A percentile compares a stretch with the other conserved stretches of the same genome.
These are phyloP conservation scores for Eucalyptus rudis DNA, from an alignment of 345 rosid genomes.

Conservation along the genomic window DNA sequence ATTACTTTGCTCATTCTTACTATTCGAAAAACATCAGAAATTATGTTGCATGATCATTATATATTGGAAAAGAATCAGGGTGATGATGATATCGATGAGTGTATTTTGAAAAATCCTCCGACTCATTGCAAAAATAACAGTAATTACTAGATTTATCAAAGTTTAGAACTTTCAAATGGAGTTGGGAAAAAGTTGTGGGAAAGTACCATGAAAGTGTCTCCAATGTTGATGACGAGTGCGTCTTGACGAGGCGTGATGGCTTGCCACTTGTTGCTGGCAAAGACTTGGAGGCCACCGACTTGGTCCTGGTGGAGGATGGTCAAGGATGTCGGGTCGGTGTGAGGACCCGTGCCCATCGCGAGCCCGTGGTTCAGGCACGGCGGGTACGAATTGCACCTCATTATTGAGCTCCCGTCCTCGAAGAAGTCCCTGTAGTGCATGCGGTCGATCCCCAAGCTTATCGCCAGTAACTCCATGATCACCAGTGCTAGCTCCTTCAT, in stretches of 20 bases:
- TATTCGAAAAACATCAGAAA: background rate
- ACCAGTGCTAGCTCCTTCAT: conserved; percentile 23
- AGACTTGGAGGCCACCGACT: conserved; percentile 73
- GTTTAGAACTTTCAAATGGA: background rate
- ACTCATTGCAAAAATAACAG: background rate
- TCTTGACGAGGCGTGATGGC: conserved; percentile 41
- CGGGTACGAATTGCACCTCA: conserved; percentile 63
- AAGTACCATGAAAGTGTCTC: conserved; percentile 70
- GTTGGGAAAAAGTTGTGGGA: background rate
- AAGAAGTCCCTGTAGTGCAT: conserved; percentile 15
- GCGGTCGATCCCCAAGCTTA: conserved; percentile 38
- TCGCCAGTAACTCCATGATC: conserved; percentile 32
- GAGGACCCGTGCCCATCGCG: conserved; percentile 89
- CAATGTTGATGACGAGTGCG: conserved; percentile 61
- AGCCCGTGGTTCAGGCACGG: conserved; percentile 40
- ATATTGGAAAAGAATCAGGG: background rate
- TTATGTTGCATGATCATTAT: background rate
- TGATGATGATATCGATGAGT: background rate
- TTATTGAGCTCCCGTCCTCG: conserved; percentile 48
- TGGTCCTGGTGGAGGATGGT: conserved; percentile 85
- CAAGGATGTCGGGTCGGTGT: conserved; percentile 65
- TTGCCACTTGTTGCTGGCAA: conserved; percentile 46
- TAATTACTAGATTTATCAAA: background rate
- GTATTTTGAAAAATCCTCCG: background rate
- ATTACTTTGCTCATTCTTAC: background rate